Evolutionary conservation across 2,329 filamentous ascomycete species (phyloP), one percentile per base, ranked within the genome.

Genomic region (Aphanocladium album): DNA sequence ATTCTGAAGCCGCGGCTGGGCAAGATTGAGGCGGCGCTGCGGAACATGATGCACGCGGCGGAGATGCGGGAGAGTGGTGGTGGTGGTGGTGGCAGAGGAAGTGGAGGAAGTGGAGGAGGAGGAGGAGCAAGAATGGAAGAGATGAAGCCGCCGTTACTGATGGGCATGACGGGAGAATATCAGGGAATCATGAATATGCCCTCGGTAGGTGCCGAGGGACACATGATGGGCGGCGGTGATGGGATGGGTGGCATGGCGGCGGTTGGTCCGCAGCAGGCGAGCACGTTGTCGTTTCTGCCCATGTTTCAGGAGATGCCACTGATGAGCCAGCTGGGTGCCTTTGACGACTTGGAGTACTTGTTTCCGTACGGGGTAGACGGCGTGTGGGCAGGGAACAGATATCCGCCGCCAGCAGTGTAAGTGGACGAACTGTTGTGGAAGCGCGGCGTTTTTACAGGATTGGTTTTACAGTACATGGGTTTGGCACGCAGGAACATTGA

Each of bases 361-460:
- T 53, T 53, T 41, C 50, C 50, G 35, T 53, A 37, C 21, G 19
- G 50, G 72, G 83, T 83, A 57, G 70, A 74, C 43, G 12, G 23
- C 23, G 23, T 23, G 16, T 25, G 23, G 46, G 25, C 46, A 17
- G 25, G 46, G 46, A 49, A 49, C 6, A 5, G 23, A 30, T 49
- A 49, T 9, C 45, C 45, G 11, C 45, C 23, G 6, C 21, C 14
- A 21, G 43, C 46, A 14, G 46, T 49, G 16, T 47, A 27, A 27
- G 46, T 16, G 25, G 25, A 25, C 23, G 43, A 16, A n/a, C 19
- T 35, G 19, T 16, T 5, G 19, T 19, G 11, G 19, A 30, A 9
- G 30, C 9, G 5, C 30, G 30, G 30, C 30, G 9, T 30, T n/a
- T n/a, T n/a, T n/a, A n/a, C 30, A 30, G 30, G 9, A 30, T 30